Conservation (phyloP, 768 basidiomycete genomes). For the Pisolithus orientalis region DNA sequence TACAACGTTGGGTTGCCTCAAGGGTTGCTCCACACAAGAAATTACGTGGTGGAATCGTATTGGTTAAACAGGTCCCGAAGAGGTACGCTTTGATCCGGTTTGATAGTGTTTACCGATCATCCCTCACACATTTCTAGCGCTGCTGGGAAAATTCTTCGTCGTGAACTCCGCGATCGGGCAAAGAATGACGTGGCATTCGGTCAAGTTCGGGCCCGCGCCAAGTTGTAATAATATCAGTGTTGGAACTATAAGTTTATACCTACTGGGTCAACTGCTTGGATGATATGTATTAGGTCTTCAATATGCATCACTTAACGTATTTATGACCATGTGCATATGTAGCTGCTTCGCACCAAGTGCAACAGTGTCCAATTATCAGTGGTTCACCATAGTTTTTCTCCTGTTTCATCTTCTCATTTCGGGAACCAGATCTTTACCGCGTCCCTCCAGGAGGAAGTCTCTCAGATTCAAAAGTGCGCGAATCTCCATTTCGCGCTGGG, state of each 20-base stretch:
- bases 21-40: conserved; percentile 73
- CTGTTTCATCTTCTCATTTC: conserved; percentile 35
- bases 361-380: too few relatives aligned
- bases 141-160: conserved; percentile 82
- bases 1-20: conserved; percentile 60
- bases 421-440: conserved; percentile 59
- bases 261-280: neutral
- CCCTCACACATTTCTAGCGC: conserved; percentile 40
- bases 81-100: conserved; percentile 11
- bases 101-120: neutral
- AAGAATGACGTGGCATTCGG: conserved; percentile 42
- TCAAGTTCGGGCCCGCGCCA: conserved; percentile 14
- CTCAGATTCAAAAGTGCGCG: conserved; percentile 73
- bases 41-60: conserved; percentile 66
- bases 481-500: conserved; percentile 78
- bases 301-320: too few relatives aligned
- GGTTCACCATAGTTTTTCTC: neutral
- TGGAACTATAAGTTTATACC: neutral
- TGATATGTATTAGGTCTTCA: too few relatives aligned
- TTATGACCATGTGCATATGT: too few relatives aligned
- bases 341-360: too few relatives aligned
- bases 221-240: conserved; percentile 4
- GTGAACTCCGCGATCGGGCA: conserved; percentile 65
- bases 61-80: conserved; percentile 42
- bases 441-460: conserved; percentile 61